Evolutionary conservation across 2,329 filamentous ascomycete genomes (phyloP).

Genomic region (Curvularia sp.): DNA sequence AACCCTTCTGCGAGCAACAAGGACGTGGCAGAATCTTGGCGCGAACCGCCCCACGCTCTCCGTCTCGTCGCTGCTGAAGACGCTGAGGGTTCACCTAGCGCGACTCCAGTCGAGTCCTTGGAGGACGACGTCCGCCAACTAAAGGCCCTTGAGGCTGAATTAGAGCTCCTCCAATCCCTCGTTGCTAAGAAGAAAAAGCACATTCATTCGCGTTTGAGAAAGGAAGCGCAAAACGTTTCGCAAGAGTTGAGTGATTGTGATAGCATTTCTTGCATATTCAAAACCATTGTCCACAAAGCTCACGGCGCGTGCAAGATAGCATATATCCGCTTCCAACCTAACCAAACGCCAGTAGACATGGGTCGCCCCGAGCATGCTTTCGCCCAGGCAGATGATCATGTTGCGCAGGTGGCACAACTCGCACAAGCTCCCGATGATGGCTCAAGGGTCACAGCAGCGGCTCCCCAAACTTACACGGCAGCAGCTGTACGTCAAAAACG

Average conservation of each 20-base stretch:
- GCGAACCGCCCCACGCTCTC: constrained; percentile 46
- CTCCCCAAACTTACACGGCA: constrained; percentile 26
- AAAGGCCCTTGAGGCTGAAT: constrained; percentile 49
- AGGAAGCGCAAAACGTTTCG: constrained; percentile 44
- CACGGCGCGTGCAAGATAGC: constrained; percentile 45
- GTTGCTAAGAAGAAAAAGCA: constrained; percentile 48
- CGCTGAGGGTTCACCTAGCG: constrained; percentile 6
- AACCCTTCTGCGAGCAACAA: constrained; percentile 39
- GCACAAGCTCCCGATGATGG: constrained; percentile 29
- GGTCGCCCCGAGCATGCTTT: constrained; percentile 34
- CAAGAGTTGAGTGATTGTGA: constrained; percentile 55
- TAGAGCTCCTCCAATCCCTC: constrained; percentile 48
- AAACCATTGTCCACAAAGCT: constrained; percentile 49
- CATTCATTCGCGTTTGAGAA: constrained; percentile 42
- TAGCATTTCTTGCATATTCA: constrained; percentile 53
- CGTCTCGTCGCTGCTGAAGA: constrained; percentile 34
- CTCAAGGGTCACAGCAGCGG: constrained; percentile 17
- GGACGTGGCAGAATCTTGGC: constrained; percentile 47
- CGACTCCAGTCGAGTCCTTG: constrained; percentile 30
- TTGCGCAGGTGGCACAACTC: constrained; percentile 27
- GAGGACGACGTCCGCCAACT: constrained; percentile 54
- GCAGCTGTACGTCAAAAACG: constrained; percentile 19
- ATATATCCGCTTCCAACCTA: constrained; percentile 40
- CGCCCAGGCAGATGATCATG: constrained; percentile 26
- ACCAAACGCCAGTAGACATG: constrained; percentile 32